Conservation (phyloP, 139 green algal genomes). For the Chlorella sp. region DNA sequence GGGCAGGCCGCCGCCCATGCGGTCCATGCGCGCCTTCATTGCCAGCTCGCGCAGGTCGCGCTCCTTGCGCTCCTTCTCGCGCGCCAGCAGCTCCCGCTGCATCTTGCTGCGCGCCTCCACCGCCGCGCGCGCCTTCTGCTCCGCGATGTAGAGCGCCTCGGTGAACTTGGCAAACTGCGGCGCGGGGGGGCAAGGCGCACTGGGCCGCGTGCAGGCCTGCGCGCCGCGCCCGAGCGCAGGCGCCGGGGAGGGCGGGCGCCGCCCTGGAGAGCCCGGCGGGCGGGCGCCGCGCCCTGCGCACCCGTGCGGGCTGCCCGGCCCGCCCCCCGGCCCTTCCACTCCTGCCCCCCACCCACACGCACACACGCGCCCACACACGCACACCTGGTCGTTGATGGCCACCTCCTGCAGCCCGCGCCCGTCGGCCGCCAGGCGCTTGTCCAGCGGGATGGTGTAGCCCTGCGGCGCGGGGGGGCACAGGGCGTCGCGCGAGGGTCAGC, state of each 20-base stretch:
- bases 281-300: too few species aligned
- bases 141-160: slow-evolving; percentile 94
- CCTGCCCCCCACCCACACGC: slow-evolving; percentile 30
- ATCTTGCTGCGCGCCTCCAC: slow-evolving; percentile 74
- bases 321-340: too few species aligned
- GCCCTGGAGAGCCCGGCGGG: too few species aligned
- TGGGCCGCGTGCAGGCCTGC: not conserved
- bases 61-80: slow-evolving; percentile 94
- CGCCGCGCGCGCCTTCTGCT: slow-evolving; percentile 90
- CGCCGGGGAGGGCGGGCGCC: too few species aligned
- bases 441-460: slow-evolving; percentile 99
- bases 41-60: slow-evolving; percentile 92
- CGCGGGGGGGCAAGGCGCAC: too few species aligned
- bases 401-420: slow-evolving; percentile 94
- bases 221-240: too few species aligned
- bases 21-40: slow-evolving; percentile 88
- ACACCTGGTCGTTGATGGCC: slow-evolving; percentile 95
- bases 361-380: too few species aligned
- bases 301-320: too few species aligned
- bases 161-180: slow-evolving; percentile 80
- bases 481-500: not conserved
- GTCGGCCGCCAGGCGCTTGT: slow-evolving; percentile 98
- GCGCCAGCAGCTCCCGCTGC: slow-evolving; percentile 80
- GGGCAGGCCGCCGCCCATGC: slow-evolving; percentile 49
- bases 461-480: slow-evolving; percentile 26